A percentile compares a stretch with the other conserved stretches of the same genome.
Conservation (phyloP, 768 basidiomycete genomes). For the Calocera cornea region DNA sequence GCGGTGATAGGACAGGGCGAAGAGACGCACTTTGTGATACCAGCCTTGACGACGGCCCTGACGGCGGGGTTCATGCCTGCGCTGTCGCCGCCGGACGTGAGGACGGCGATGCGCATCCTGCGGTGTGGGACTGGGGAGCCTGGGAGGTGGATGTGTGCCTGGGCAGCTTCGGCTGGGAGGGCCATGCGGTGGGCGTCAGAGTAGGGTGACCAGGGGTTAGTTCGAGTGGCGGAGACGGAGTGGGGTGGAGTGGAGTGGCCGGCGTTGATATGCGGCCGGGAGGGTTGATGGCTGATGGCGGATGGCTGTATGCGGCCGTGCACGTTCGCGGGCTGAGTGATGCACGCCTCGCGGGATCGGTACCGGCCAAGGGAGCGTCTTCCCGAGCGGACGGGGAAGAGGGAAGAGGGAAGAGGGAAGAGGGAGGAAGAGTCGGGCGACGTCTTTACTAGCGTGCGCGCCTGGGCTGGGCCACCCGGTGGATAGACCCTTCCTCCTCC, state of each 20-base stretch:
- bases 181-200: too few species aligned
- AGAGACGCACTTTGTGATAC: constrained; percentile 64
- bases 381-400: too few species aligned
- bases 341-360: not conserved
- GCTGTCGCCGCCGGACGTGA: constrained; percentile 94
- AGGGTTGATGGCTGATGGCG: too few species aligned
- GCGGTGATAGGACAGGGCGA: not conserved
- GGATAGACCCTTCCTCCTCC: too few species aligned
- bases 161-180: not conserved
- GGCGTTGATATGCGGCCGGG: too few species aligned
- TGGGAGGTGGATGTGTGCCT: not conserved
- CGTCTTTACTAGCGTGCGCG: too few species aligned
- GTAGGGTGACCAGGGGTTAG: too few species aligned
- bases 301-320: not conserved
- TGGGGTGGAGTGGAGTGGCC: not conserved
- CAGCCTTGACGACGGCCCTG: constrained; percentile 82
- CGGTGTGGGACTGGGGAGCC: not conserved
- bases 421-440: too few species aligned
- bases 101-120: constrained; percentile 78
- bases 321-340: not conserved
- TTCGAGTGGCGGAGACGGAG: not conserved
- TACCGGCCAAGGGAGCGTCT: too few species aligned
- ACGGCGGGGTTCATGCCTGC: constrained; percentile 97
- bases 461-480: too few species aligned
- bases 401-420: too few species aligned